A percentile compares a stretch with the other conserved stretches of the same genome.
phyloP scores from a whole-genome alignment of 1,139 yeast genomes.

The Lodderomyces metapsilosis region DNA sequence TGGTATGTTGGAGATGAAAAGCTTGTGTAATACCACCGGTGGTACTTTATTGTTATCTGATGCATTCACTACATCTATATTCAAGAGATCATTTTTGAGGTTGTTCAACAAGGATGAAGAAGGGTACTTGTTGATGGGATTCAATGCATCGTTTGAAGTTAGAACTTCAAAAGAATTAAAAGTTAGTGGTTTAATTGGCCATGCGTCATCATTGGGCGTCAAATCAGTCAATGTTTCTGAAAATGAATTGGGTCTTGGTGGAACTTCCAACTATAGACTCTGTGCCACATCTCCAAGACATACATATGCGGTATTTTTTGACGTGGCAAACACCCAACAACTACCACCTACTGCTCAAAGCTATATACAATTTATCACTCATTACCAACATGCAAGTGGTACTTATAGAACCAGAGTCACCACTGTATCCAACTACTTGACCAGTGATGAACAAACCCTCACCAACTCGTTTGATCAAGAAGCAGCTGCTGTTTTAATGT shows the following conservation, averaged over 20 bases:
- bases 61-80: conserved; percentile 94
- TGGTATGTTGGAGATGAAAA: conserved; percentile 96
- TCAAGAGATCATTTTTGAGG: conserved; percentile 89
- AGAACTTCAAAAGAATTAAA: conserved; percentile 87
- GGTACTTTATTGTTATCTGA: conserved; percentile 90
- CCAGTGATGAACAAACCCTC: conserved; percentile 46
- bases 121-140: conserved; percentile 83
- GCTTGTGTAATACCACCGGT: conserved; percentile 85
- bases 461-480: conserved; percentile 91
- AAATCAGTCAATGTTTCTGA: conserved; percentile 78
- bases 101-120: conserved; percentile 76
- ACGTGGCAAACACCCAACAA: conserved; percentile 60
- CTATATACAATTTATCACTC: conserved; percentile 69
- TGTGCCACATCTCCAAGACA: conserved; percentile 83
- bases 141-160: conserved; percentile 81
- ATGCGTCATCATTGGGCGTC: conserved; percentile 72
- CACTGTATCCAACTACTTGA: conserved; percentile 70
- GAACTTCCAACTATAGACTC: conserved; percentile 84
- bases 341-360: conserved; percentile 52
- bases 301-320: conserved; percentile 85
- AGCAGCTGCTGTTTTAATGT: conserved; percentile 96
- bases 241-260: conserved; percentile 90
- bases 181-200: conserved; percentile 91
- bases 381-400: conserved; percentile 78
- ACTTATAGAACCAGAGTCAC: conserved; percentile 88